A percentile compares a stretch with the other conserved stretches of the same genome.
Conservation (phyloP, 2,329 filamentous ascomycete species). For the Diaporthe sp. region DNA sequence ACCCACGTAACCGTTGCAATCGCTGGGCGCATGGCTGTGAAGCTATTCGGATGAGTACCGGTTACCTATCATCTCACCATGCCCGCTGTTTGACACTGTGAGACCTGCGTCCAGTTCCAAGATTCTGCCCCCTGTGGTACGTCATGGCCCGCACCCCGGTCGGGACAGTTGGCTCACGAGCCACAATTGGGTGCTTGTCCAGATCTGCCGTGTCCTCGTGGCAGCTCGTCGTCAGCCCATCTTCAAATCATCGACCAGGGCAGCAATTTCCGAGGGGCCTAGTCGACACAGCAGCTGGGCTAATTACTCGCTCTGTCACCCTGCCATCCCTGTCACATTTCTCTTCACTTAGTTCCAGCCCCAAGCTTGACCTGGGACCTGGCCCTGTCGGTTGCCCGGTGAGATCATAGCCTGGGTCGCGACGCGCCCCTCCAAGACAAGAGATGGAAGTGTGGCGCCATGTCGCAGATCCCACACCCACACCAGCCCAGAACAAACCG, state of each 20-base stretch:
- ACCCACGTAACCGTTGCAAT: constrained; percentile 4
- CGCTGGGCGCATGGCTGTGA: constrained; percentile 3
- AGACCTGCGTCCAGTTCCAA: constrained; percentile 24
- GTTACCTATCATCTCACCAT: constrained; percentile 19
- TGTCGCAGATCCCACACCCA: constrained; percentile 25
- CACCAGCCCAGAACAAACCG: constrained; percentile 19
- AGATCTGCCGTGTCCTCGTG: constrained; percentile 35
- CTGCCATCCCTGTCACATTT: background rate
- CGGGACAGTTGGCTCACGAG: constrained; percentile 16
- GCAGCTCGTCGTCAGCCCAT: constrained; percentile 6
- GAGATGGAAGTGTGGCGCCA: background rate
- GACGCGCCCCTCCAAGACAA: background rate
- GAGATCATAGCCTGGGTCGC: constrained; percentile 18
- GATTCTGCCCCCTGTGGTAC: constrained; percentile 24
- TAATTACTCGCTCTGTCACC: background rate
- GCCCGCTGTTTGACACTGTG: constrained; percentile 6
- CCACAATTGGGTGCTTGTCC: constrained; percentile 12
- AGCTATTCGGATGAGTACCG: constrained; percentile 17
- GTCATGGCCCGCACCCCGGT: constrained; percentile 24
- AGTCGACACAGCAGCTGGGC: background rate
- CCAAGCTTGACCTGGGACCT: background rate
- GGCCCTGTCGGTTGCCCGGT: background rate
- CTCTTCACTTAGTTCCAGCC: background rate
- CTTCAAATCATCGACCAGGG: constrained; percentile 1
- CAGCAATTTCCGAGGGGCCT: constrained; percentile 19